Evolutionary conservation across 805 yeast genomes (phyloP), one percentile per base, ranked within the genome.

Genomic region (Metschnikowia henanensis): DNA sequence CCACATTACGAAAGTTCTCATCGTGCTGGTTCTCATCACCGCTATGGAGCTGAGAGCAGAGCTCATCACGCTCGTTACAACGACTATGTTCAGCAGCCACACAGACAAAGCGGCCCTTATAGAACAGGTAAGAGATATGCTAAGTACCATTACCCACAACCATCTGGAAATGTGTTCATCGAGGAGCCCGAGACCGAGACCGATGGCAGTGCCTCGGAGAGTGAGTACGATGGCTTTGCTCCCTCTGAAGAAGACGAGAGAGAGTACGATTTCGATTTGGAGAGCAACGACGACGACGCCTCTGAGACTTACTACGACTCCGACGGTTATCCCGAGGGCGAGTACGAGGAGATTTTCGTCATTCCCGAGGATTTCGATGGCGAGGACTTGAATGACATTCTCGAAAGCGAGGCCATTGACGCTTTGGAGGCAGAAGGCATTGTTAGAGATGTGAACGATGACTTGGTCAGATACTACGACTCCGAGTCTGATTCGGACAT

Each of bases 181-280:
- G 76, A 71, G 59, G 76, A 71, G 52, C 75, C 76, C 23, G 67
- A 62, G 35, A 62, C 68, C 39, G 72, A 66, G 29, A 58, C 59
- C 15, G 70, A 62, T 36, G 47, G 46, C 19, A 58, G 49, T 28
- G 55, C 47, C 12, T 53, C 56, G 26, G 61, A 56, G 22, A 47
- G 56, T 42, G 61, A 56, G 30, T 50, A 49, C 38, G 59, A 55
- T 28, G 53, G 56, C 16, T 47, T 35, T 25, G 55, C 51, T 4
- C 47, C 23, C 19, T 47, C 55, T 8, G 50, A 49, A 30, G 48
- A 59, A 35, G 72, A 64, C 33, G 47, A 47, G 17, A 49, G 46
- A 25, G 41, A 30, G 23, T 64, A 59, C 41, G 66, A 65, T 41
- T 65, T 65, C 30, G 62, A 58, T 45, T 57, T 66, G 44, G 52